A percentile compares a stretch with the other conserved stretches of the same genome.
These are phyloP conservation scores for Populus hybrid DNA, from an alignment of 441 rosid species.

Conservation along the genomic window DNA sequence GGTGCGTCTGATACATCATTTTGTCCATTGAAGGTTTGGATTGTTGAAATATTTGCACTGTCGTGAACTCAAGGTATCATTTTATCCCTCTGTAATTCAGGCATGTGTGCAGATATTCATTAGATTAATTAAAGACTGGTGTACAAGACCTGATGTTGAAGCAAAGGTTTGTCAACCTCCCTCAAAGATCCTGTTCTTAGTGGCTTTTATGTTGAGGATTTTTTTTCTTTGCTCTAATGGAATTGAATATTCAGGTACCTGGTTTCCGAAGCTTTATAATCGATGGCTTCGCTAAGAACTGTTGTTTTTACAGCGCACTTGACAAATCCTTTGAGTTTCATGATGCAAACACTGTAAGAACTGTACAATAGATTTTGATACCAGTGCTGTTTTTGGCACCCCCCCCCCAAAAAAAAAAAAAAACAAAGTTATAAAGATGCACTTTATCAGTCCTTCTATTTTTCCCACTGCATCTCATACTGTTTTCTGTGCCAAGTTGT, in stretches of 20 bases:
- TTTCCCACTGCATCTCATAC: background rate
- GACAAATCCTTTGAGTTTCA: slow-evolving; percentile 83
- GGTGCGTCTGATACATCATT: slow-evolving; percentile 38
- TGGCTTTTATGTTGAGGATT: background rate
- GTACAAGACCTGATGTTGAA: slow-evolving; percentile 47
- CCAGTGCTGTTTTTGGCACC: background rate
- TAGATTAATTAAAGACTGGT: slow-evolving; percentile 91
- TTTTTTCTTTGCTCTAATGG: slow-evolving; percentile 9
- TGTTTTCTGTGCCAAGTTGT: background rate
- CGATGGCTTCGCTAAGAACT: slow-evolving; percentile 65
- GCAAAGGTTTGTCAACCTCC: slow-evolving; percentile 52
- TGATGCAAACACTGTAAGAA: slow-evolving; percentile 91
- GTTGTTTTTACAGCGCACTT: slow-evolving; percentile 83
- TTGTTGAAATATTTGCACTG: slow-evolving; percentile 4
- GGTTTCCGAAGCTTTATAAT: slow-evolving; percentile 78
- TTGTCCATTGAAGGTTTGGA: background rate
- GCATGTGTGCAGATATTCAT: slow-evolving; percentile 88
- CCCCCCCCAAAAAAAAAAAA: no score
- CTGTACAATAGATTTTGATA: background rate
- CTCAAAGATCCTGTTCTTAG: slow-evolving; percentile 11
- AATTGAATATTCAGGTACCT: slow-evolving; percentile 52
- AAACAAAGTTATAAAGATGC: background rate
- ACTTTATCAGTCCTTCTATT: background rate
- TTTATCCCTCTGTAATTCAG: slow-evolving; percentile 36
- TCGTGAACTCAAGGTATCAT: slow-evolving; percentile 7